phyloP scores from a whole-genome alignment of 805 yeast species.

The Saturnispora dispora region DNA sequence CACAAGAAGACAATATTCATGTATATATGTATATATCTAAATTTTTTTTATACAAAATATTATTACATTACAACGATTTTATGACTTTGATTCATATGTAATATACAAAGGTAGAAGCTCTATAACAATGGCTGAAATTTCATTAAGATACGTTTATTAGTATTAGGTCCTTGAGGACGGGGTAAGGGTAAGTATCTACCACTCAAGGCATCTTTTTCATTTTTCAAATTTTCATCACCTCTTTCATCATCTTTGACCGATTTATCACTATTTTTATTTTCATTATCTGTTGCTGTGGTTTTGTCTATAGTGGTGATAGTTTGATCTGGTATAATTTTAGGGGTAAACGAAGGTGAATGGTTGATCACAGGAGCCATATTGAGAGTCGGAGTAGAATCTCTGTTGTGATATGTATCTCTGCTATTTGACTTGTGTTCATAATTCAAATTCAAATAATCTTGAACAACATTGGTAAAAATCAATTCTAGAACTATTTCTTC shows the following conservation, averaged over 20 bases:
- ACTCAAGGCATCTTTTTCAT: constrained; percentile 1
- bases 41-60: not conserved
- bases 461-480: constrained; percentile 21
- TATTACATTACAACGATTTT: not conserved
- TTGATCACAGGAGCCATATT: not conserved
- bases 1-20: not conserved
- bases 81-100: not conserved
- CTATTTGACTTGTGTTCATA: constrained; percentile 15
- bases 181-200: constrained; percentile 15
- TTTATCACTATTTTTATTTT: not conserved
- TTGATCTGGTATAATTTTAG: not conserved
- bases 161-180: constrained; percentile 8
- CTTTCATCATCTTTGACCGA: not conserved
- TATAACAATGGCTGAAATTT: constrained; percentile 25
- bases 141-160: constrained; percentile 15
- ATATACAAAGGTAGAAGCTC: not conserved
- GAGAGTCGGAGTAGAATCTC: not conserved
- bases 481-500: constrained; percentile 34
- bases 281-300: not conserved
- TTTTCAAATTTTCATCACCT: not conserved
- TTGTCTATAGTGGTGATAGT: not conserved
- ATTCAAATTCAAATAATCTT: constrained; percentile 23
- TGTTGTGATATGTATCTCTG: not conserved
- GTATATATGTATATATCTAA: not conserved
- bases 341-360: not conserved